These are phyloP conservation scores for Phytophthora colocasiae DNA, from an alignment of 352 stramenopile species.

Conservation along the genomic window DNA sequence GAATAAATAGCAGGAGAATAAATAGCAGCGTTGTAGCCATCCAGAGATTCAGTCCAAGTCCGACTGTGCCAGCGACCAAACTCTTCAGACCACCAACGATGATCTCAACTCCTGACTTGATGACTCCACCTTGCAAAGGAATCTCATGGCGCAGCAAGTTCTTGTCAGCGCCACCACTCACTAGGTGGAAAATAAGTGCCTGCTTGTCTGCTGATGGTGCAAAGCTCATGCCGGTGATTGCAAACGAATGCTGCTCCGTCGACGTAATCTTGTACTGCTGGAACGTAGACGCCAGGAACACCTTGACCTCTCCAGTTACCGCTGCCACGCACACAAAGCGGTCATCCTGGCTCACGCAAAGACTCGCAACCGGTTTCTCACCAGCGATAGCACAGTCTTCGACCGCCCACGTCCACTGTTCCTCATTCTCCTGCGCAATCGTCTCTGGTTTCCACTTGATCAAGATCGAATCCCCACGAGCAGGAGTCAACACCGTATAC, in stretches of 20 bases:
- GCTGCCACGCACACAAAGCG: slow-evolving; percentile 73
- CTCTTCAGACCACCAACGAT: slow-evolving; percentile 40
- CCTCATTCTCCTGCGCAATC: slow-evolving; percentile 67
- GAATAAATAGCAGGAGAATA: slow-evolving; percentile 79
- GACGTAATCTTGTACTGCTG: slow-evolving; percentile 62
- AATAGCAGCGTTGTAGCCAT: slow-evolving; percentile 68
- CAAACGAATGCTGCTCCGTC: slow-evolving; percentile 74
- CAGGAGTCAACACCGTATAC: slow-evolving; percentile 79
- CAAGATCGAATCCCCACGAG: slow-evolving; percentile 78
- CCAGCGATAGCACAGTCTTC: slow-evolving; percentile 59
- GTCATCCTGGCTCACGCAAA: slow-evolving; percentile 81
- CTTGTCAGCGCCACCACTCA: slow-evolving; percentile 84
- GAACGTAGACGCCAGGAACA: slow-evolving; percentile 60
- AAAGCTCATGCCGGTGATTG: slow-evolving; percentile 87
- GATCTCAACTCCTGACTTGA: slow-evolving; percentile 51
- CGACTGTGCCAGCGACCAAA: slow-evolving; percentile 39
- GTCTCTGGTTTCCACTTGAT: slow-evolving; percentile 84
- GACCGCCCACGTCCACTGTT: slow-evolving; percentile 78
- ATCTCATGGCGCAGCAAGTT: slow-evolving; percentile 73
- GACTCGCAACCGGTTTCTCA: slow-evolving; percentile 76
- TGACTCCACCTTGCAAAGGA: slow-evolving; percentile 56
- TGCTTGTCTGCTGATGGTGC: slow-evolving; percentile 43
- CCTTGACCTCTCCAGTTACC: slow-evolving; percentile 76
- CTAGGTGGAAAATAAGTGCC: slow-evolving; percentile 50
- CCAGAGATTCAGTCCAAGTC: slow-evolving; percentile 57